Evolutionary conservation across 2,329 filamentous ascomycete species (phyloP), one percentile per base, ranked within the genome.

Genomic region (Ophiostoma australiae): DNA sequence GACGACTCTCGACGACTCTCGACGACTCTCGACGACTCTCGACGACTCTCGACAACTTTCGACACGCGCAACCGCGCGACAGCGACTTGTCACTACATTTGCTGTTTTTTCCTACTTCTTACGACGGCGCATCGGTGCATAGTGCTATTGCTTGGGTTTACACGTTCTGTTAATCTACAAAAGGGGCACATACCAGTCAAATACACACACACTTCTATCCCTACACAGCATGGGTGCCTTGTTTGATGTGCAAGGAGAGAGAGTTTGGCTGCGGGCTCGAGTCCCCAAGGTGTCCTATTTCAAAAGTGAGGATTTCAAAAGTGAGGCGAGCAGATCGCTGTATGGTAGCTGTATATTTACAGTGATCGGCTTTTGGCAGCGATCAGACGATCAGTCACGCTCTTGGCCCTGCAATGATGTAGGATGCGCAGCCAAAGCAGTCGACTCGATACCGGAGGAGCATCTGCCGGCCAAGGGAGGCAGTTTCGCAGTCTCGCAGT

Each of bases 111-210:
- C n/a, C 33, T 23, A 8, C 27, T 67, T 67, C 35, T 67, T 39
- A 52, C 35, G 63, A 69, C 33, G 23, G 35, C 58, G 27, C 37
- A 68, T n/a, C 39, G 67, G 39, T 35, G 66, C 66, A 66, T 39
- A 48, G 63, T 41, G 65, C 27, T 67, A 35, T 10, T 20, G 63
- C 7, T 41, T 63, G 58, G 27, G 27, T 63, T 63, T 63, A 58
- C 23, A 58, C 52, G 58, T 63, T 63, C 58, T 63, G 58, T 63
- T 31, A 15, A 31, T 61, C 2, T 58, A 27, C 23, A 4, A 63
- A 31, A 31, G 55, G 8, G 58, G 58, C 27, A 33, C 58, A 63
- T 63, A 27, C 58, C 58, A 15, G 20, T 63, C 58, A 63, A 33
- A 33, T 63, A 63, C 58, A 63, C 58, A 63, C 10, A 17, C 13